Evolutionary conservation across 225 moss, liverwort and hornwort genomes (phyloP), one percentile per base, ranked within the genome.

Genomic region (Ulota crispa): DNA sequence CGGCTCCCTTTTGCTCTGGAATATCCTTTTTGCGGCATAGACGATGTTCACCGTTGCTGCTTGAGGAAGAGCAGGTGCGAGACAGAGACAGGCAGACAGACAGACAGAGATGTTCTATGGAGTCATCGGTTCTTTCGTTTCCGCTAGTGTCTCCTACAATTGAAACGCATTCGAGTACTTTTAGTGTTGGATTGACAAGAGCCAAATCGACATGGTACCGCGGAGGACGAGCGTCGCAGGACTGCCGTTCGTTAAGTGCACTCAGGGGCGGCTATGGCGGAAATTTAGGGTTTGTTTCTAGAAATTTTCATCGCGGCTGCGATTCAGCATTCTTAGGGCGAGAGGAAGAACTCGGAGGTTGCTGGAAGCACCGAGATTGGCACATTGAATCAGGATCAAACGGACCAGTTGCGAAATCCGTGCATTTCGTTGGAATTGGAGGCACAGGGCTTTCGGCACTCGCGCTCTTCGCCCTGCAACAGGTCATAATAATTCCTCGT

Each of bases 391-490:
- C 57, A n/a, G 76, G 64, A 19, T 0, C 59, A 14, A 66, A 73
- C 6, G 87, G 68, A 13, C n/a, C 31, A 45, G 36, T 39, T 28
- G 55, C 28, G 85, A 89, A 72, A 36, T 68, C 88, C 47, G 96
- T 99, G 64, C 99, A 99, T 88, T 99, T 99, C 68, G 92, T 99
- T 41, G 99, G 99, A 24, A 85, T 99, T 82, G 99, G 95, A 69
- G 99, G 99, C 19, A 32, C 91, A 26, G 99, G 99, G 37, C 90
- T 99, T 15, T 99, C 96, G 31, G 96, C 99, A 28, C 96, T 99
- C 57, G 99, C 96, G 50, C 84, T 92, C 28, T 81, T 96, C 75
- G 99, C 99, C 4, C 78, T 99, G 31, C 77, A 86, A 84, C 99
- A 96, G 94, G 99, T 94, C 1, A 8, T 36, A 21, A 3, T 16